Conservation (phyloP, 495 filamentous ascomycete species). For the Hyaloscypha bicolor region DNA sequence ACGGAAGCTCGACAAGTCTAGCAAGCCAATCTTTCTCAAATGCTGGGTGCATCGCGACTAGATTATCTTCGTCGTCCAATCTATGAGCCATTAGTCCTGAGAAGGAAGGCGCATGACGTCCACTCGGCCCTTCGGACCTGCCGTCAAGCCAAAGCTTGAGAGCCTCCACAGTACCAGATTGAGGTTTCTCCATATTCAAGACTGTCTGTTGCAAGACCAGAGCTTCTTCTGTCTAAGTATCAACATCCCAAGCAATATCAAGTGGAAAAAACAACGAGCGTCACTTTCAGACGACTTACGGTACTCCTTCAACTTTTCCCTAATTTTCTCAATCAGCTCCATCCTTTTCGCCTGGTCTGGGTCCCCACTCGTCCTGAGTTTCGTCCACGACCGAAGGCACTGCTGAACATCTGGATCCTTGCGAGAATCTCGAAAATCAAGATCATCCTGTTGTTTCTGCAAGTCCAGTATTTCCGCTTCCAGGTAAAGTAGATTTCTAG, state of each 20-base stretch:
- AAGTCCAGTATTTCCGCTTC: slow-evolving; percentile 15
- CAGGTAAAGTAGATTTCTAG: slow-evolving; percentile 15
- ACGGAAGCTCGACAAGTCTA: slow-evolving; percentile 7
- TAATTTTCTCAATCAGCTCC: slow-evolving; percentile 13
- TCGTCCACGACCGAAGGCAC: slow-evolving; percentile 1
- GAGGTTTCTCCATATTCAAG: slow-evolving; percentile 8
- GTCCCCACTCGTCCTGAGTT: not conserved
- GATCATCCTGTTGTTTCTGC: slow-evolving; percentile 1
- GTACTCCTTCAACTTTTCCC: slow-evolving; percentile 11
- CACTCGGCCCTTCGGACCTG: slow-evolving; percentile 7
- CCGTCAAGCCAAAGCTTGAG: slow-evolving; percentile 9
- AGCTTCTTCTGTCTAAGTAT: slow-evolving; percentile 2
- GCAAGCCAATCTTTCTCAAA: slow-evolving; percentile 11
- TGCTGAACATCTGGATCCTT: slow-evolving; percentile 7
- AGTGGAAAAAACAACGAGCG: not conserved
- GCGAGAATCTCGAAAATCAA: slow-evolving; percentile 6
- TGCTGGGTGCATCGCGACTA: slow-evolving; percentile 3
- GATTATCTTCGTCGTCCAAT: slow-evolving; percentile 3
- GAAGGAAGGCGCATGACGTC: not conserved
- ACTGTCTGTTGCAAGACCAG: slow-evolving; percentile 2
- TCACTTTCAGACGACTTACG: slow-evolving; percentile 2
- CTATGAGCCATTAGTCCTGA: not conserved
- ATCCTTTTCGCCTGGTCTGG: slow-evolving; percentile 2
- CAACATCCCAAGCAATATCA: not conserved
- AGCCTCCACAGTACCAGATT: slow-evolving; percentile 1